These are phyloP conservation scores for Passalora sequoiae DNA, from an alignment of 2,329 filamentous ascomycete species.

Conservation along the genomic window DNA sequence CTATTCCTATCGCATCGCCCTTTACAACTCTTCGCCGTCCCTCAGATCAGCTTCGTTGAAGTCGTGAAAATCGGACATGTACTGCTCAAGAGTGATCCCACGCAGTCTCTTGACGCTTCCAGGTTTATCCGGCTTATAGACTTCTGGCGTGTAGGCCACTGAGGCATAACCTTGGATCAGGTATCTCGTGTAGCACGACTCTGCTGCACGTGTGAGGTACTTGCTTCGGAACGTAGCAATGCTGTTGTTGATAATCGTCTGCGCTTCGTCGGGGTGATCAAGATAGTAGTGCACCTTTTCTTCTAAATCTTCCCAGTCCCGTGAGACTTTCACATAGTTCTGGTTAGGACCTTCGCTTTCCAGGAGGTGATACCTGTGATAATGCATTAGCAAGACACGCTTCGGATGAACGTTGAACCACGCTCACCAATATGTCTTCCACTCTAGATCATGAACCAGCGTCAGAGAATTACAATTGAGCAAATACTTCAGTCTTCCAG, in stretches of 20 bases:
- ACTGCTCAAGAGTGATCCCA: conserved; percentile 9
- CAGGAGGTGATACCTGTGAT: conserved; percentile 27
- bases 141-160: conserved; percentile 26
- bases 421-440: no score
- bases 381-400: no score
- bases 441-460: conserved; percentile 27
- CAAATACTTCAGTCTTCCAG: conserved; percentile 29
- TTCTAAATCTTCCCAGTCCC: conserved; percentile 28
- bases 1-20: no score
- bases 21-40: conserved; percentile 1
- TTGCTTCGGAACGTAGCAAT: conserved; percentile 25
- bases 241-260: conserved; percentile 26
- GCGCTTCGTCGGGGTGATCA: conserved; percentile 20
- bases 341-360: conserved; percentile 22
- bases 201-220: conserved; percentile 29
- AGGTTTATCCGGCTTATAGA: conserved; percentile 7
- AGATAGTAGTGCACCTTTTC: conserved; percentile 25
- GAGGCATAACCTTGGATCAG: conserved; percentile 26
- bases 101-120: conserved; percentile 4
- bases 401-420: conserved; percentile 22
- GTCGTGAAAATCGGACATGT: conserved; percentile 4
- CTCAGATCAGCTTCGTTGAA: conserved; percentile 4
- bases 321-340: conserved; percentile 26
- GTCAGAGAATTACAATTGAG: conserved; percentile 29
- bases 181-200: conserved; percentile 30